phyloP scores from a whole-genome alignment of 345 rosid genomes.

The Syzygium grande region DNA sequence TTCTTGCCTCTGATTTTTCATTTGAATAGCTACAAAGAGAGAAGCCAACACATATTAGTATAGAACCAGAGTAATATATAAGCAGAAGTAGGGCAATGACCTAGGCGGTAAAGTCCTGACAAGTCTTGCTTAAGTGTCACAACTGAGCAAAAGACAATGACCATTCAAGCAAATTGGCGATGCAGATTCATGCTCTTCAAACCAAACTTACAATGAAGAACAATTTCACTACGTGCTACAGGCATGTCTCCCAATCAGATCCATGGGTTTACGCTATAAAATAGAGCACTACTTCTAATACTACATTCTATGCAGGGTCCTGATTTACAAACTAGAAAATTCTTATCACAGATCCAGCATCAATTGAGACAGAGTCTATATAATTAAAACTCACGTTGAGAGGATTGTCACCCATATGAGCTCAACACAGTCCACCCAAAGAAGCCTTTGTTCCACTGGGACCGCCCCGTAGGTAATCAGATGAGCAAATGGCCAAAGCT shows the following conservation, averaged over 20 bases:
- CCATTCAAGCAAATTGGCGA: not conserved
- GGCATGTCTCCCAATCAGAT: not conserved
- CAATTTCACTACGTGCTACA: not conserved
- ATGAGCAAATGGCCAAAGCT: slow-evolving; percentile 99
- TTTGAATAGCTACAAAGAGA: slow-evolving; percentile 29
- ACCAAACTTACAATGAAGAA: not conserved
- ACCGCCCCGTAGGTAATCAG: slow-evolving; percentile 80
- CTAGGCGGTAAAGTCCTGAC: not conserved
- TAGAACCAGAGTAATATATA: not conserved
- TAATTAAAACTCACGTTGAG: slow-evolving; percentile 62
- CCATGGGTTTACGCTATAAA: not conserved
- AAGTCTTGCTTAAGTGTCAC: not conserved
- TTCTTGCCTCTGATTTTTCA: slow-evolving; percentile 89
- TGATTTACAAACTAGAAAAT: not conserved
- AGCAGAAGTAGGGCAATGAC: not conserved
- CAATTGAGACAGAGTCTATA: not conserved
- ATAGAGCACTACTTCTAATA: not conserved
- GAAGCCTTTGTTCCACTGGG: slow-evolving; percentile 94
- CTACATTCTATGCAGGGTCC: not conserved
- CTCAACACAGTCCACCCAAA: slow-evolving; percentile 96
- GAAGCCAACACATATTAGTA: not conserved
- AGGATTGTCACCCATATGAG: slow-evolving; percentile 98
- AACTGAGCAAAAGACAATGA: not conserved
- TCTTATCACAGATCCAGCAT: not conserved
- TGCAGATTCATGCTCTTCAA: not conserved